Percentiles rank a stretch among this genome's conserved stretches.
phyloP scores from a whole-genome alignment of 192 early-diverging fungal genomes.

The Podila verticillata region DNA sequence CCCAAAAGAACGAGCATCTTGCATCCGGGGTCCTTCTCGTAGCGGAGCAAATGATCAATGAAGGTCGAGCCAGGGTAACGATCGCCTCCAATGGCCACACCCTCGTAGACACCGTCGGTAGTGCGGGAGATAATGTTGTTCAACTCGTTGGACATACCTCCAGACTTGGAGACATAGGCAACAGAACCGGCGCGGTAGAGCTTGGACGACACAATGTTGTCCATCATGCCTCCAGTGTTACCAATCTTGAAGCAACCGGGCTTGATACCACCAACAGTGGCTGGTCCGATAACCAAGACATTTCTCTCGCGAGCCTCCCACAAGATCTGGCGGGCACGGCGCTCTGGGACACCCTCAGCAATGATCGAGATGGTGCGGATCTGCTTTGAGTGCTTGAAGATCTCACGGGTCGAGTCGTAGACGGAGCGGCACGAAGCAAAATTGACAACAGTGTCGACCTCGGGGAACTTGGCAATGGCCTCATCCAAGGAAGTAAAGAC shows the following conservation, averaged over 20 bases:
- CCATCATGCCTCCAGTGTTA: constrained; percentile 99
- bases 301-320: constrained; percentile 80
- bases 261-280: constrained; percentile 99
- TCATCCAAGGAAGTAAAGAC: constrained; percentile 92
- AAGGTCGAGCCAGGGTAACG: constrained; percentile 98
- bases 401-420: constrained; percentile 90
- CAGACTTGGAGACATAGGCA: constrained; percentile 98
- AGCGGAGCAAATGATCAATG: constrained; percentile 97
- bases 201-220: constrained; percentile 98
- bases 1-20: constrained; percentile 96
- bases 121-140: constrained; percentile 99
- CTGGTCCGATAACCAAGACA: constrained; percentile 95
- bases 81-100: constrained; percentile 98
- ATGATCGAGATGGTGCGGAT: constrained; percentile 97
- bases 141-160: constrained; percentile 99
- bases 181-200: constrained; percentile 97
- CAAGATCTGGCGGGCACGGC: constrained; percentile 92
- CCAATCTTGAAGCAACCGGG: constrained; percentile 99
- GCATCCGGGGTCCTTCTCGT: constrained; percentile 90
- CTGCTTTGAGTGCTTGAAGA: constrained; percentile 80
- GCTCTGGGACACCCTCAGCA: constrained; percentile 98
- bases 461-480: constrained; percentile 86
- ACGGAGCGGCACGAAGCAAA: constrained; percentile 98
- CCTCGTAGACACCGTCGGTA: constrained; percentile 98
- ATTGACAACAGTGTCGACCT: constrained; percentile 95